These are phyloP conservation scores for Coemansia sp. DNA, from an alignment of 192 early-diverging fungal genomes.

Conservation along the genomic window DNA sequence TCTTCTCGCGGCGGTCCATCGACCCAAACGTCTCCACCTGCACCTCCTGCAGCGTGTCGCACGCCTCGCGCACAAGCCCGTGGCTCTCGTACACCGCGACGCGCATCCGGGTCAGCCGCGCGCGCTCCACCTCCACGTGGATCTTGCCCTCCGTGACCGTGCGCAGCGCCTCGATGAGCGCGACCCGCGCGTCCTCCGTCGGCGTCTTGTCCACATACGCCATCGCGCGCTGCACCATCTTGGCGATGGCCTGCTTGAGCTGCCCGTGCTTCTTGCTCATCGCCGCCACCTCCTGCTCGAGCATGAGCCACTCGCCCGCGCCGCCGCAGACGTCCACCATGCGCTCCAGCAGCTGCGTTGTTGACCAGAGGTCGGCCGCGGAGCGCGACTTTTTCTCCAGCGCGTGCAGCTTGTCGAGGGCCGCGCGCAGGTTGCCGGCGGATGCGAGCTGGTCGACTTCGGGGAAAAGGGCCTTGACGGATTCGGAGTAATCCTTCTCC, in stretches of 20 bases:
- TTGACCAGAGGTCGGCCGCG: conserved; percentile 86
- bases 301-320: conserved; percentile 78
- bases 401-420: conserved; percentile 82
- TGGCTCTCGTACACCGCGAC: conserved; percentile 88
- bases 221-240: conserved; percentile 95
- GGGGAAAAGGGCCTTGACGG: conserved; percentile 75
- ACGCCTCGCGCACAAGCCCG: conserved; percentile 87
- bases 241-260: conserved; percentile 90
- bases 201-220: conserved; percentile 83
- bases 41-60: conserved; percentile 93
- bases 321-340: conserved; percentile 74
- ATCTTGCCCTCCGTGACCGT: conserved; percentile 99
- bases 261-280: conserved; percentile 98
- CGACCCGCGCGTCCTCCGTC: conserved; percentile 76
- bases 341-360: conserved; percentile 78
- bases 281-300: conserved; percentile 89
- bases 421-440: conserved; percentile 72
- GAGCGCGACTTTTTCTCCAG: conserved; percentile 96
- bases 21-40: conserved; percentile 99
- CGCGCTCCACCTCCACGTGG: conserved; percentile 98
- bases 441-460: conserved; percentile 70
- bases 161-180: conserved; percentile 91
- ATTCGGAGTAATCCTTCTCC: conserved; percentile 87
- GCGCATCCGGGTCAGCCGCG: conserved; percentile 87
- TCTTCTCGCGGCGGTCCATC: conserved; percentile 99